Evolutionary conservation across 140 eudicot genomes (phyloP), one percentile per base, ranked within the genome.

Genomic region (Ambrosia hybrid): DNA sequence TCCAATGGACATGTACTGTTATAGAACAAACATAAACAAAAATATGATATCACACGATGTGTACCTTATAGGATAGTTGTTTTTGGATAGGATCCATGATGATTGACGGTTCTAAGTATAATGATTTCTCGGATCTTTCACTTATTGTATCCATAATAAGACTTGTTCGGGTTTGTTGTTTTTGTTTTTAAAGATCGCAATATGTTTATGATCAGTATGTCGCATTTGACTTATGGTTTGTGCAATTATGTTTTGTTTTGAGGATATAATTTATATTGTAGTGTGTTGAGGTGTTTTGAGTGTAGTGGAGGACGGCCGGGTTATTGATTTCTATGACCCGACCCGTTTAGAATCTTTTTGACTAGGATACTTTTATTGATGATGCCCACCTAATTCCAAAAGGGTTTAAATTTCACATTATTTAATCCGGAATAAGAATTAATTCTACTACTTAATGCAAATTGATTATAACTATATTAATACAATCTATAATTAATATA

Each of bases 51-150:
- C 57, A 12, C 4, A 4, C 7, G 48, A 11, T 33, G 34, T 55
- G 26, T 79, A 79, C 84, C 84, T 80, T 75, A 71, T 63, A 55
- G 8, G 84, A 75, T 39, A 21, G 64, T 65, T n/a, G 78, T 38
- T 63, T 67, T 9, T 21, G 39, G 36, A 80, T 37, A 34, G 80
- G 84, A 48, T 76, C 74, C 74, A 53, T 80, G 15, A 74, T 80
- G 2, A 68, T 37, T 1, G 85, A 83, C 12, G 82, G 80, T 62
- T 83, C 85, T n/a, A 63, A 51, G 67, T 80, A 77, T 26, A 68
- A 67, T 9, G 80, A 83, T 73, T 39, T 62, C 68, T 73, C 74
- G 3, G 78, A 78, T 60, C 65, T 72, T 14, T 78, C 78, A 57
- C 82, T 78, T 0, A 78, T 78, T 5, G 63, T 46, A 46, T 78